Base-by-base conservation (phyloP, 2,329 filamentous ascomycete genomes). In the Paecilomyces variotii region DNA sequence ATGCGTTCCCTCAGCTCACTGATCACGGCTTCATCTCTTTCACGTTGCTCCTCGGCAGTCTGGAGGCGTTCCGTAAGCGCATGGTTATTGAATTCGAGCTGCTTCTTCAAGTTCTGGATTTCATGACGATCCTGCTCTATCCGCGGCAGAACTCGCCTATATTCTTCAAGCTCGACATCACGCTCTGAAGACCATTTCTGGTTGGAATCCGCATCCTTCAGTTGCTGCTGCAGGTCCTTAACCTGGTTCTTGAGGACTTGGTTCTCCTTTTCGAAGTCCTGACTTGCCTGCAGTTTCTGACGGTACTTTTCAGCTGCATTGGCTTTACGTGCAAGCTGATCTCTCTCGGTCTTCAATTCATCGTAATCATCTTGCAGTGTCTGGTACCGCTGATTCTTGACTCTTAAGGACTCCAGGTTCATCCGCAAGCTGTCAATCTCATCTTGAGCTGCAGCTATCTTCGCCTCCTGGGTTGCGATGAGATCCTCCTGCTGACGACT, bases 381-480 rank as follows among this genome's bases (percentile, higher is more conserved):
- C 60, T 78, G 76, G 39, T 74, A 75, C 34, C 75, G 72, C 59
- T 78, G 74, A 19, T 74, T 75, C 63, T 79, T 78, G 57, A 76
- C 72, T 52, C 74, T 74, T 59, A 78, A 65, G 4, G 75, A 74
- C 59, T 78, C 76, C 26, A 77, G 69, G 0, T 70, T 73, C 72
- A 78, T 79, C 24, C 73, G 71, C 28, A 79, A 64, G 28, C 73
- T 72, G 61, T 77, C 75, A 5, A 77, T 72, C 59, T 78, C 75
- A 58, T 76, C 70, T 59, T 79, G 74, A 30, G 74, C 65, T 32
- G 81, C 78, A 58, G 88, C 83, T 10, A 87, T 74, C 64, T 89
- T 83, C 24, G 82, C 80, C 70, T 92, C 89, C 64, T 90, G 83
- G 26, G 79, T 82, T 45, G 85, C 84, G 67, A 92, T 91, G 55